Evolutionary conservation across 202 grass and related monocot genomes (phyloP).

Genomic region (Setaria viridis): DNA sequence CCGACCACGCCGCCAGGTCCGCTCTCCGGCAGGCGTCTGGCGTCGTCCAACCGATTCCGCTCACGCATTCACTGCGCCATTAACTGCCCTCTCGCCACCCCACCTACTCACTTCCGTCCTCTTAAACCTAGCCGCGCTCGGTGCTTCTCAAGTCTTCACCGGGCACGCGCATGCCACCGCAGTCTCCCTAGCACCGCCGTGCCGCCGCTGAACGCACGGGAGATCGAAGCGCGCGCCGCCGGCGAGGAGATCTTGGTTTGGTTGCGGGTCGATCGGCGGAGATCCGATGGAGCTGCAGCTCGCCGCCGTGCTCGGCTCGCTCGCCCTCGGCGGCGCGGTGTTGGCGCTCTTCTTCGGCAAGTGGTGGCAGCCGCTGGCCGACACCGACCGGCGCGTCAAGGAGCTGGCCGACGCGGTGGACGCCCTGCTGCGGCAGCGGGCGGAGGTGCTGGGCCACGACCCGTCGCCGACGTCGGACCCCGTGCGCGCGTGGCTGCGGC

Average conservation of each 20-base stretch:
- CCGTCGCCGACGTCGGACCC: conserved; percentile 31
- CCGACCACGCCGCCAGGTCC: conserved; percentile 1
- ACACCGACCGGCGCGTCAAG: conserved; percentile 51
- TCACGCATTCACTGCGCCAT: conserved; percentile 55
- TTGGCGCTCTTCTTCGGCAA: conserved; percentile 58
- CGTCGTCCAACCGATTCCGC: conserved; percentile 42
- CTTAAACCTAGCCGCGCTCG: conserved; percentile 40
- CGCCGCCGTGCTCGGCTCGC: conserved; percentile 45
- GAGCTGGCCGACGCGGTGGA: conserved; percentile 54
- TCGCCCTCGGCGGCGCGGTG: conserved; percentile 58
- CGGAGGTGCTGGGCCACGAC: conserved; percentile 44
- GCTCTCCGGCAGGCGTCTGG: neutral
- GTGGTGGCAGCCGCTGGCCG: conserved; percentile 68
- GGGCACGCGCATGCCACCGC: conserved; percentile 5
- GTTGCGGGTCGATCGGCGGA: neutral
- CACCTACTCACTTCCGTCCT: conserved; percentile 47
- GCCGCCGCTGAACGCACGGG: neutral
- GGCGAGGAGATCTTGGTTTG: neutral
- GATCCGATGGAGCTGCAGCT: conserved; percentile 60
- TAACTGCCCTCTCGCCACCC: conserved; percentile 26
- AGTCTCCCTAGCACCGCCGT: conserved; percentile 2
- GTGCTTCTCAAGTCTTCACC: no score
- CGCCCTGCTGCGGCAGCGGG: conserved; percentile 45
- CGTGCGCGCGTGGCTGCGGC: conserved; percentile 56
- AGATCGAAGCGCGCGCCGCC: neutral